phyloP scores from a whole-genome alignment of 116 monocot species.

The Trichopus zeylanicus region DNA sequence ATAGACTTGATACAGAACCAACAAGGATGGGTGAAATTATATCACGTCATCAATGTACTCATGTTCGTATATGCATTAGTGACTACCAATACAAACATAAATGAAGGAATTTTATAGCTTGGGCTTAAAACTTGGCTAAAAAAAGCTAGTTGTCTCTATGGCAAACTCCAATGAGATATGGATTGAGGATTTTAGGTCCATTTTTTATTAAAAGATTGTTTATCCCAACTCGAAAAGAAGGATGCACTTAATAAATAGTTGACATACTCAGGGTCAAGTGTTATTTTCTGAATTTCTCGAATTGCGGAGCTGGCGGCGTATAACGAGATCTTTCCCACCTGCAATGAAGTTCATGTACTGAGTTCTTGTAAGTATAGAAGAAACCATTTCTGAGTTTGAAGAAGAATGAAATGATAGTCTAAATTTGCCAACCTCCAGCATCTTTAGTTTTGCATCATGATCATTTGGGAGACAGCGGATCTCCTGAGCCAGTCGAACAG shows the following conservation, averaged over 20 bases:
- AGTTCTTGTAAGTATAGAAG: background rate
- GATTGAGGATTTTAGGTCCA: background rate
- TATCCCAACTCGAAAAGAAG: background rate
- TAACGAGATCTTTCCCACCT: conserved; percentile 78
- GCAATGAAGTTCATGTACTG: conserved; percentile 11
- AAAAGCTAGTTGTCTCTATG: no score
- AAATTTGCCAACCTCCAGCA: conserved; percentile 57
- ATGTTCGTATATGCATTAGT: no score
- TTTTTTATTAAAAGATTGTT: background rate
- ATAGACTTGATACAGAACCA: no score
- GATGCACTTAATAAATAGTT: background rate
- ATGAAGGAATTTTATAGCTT: no score
- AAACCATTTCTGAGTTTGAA: background rate
- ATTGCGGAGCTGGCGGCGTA: conserved; percentile 92
- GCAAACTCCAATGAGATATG: background rate
- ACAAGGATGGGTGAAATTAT: no score
- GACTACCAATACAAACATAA: no score
- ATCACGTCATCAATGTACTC: no score
- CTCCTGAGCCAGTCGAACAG: conserved; percentile 57
- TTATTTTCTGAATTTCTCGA: conserved; percentile 78
- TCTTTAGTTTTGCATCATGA: conserved; percentile 78
- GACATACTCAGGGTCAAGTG: conserved; percentile 68
- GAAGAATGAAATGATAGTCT: background rate
- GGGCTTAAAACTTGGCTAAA: no score
- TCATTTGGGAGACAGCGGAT: conserved; percentile 84